Evolutionary conservation across 1,284 basidiomycete genomes (phyloP).

Genomic region (Cryptococcus hybrid): DNA sequence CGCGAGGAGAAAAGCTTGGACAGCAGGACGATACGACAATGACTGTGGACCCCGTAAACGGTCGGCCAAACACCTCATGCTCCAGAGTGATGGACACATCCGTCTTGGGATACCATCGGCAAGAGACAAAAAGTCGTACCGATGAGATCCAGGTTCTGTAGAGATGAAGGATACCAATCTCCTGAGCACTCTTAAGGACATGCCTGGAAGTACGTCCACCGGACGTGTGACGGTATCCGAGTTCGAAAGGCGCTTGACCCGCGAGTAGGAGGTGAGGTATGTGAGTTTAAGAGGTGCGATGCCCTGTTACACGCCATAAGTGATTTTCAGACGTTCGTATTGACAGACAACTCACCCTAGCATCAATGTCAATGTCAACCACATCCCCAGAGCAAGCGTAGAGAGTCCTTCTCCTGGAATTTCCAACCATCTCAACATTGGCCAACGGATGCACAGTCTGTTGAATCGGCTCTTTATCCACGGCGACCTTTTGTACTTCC

Average conservation of each 20-base stretch:
- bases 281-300: slow-evolving; percentile 84
- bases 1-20: too few species aligned
- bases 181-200: slow-evolving; percentile 81
- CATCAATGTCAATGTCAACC: slow-evolving; percentile 72
- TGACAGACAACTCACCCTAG: slow-evolving; percentile 57
- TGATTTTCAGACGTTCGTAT: neutral
- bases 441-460: slow-evolving; percentile 87
- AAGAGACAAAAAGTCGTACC: slow-evolving; percentile 84
- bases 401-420: slow-evolving; percentile 50
- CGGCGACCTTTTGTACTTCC: slow-evolving; percentile 72
- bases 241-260: slow-evolving; percentile 82
- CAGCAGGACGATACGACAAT: too few species aligned
- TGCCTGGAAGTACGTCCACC: slow-evolving; percentile 60
- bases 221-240: slow-evolving; percentile 53
- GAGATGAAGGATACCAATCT: slow-evolving; percentile 80
- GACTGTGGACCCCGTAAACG: slow-evolving; percentile 29
- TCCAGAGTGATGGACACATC: slow-evolving; percentile 63
- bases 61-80: slow-evolving; percentile 74
- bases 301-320: slow-evolving; percentile 53
- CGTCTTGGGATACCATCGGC: slow-evolving; percentile 74
- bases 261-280: slow-evolving; percentile 67
- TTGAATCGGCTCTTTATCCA: slow-evolving; percentile 70
- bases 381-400: slow-evolving; percentile 65
- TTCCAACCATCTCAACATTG: slow-evolving; percentile 66
- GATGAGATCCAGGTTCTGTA: slow-evolving; percentile 72